Conservation (phyloP, 441 rosid genomes). For the Pelargonium citronellum region DNA sequence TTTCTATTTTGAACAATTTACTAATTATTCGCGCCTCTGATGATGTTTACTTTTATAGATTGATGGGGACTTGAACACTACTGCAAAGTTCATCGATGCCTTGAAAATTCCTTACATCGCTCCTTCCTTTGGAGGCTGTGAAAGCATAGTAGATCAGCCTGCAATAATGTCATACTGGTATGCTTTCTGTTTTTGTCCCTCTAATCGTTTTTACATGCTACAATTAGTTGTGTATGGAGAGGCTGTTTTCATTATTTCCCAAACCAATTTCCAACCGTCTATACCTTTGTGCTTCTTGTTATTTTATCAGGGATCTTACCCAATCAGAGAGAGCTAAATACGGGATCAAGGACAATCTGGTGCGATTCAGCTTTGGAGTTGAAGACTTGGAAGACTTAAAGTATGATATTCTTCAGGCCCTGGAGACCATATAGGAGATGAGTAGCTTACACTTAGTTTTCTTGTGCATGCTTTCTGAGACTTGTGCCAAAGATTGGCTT, state of each 20-base stretch:
- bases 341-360: constrained; percentile 84
- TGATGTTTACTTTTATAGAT: constrained; percentile 34
- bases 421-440: constrained; percentile 42
- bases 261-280: too few species aligned
- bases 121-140: constrained; percentile 95
- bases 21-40: neutral
- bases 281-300: neutral
- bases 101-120: constrained; percentile 93
- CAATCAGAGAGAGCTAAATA: constrained; percentile 63
- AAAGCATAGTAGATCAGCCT: constrained; percentile 96
- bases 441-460: too few species aligned
- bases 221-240: too few species aligned
- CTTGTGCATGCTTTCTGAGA: too few species aligned
- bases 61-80: constrained; percentile 65
- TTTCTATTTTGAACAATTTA: neutral
- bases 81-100: constrained; percentile 72
- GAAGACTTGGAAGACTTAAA: constrained; percentile 85
- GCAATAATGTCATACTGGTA: constrained; percentile 99
- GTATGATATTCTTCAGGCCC: constrained; percentile 80
- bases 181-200: neutral
- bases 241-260: too few species aligned
- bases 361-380: constrained; percentile 84
- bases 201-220: too few species aligned
- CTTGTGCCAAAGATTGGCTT: too few species aligned
- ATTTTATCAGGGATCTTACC: constrained; percentile 68